Percentiles rank a stretch among this genome's conserved stretches.
These are phyloP conservation scores for Hypoxylon sp. DNA, from an alignment of 2,329 filamentous ascomycete genomes.

Conservation along the genomic window DNA sequence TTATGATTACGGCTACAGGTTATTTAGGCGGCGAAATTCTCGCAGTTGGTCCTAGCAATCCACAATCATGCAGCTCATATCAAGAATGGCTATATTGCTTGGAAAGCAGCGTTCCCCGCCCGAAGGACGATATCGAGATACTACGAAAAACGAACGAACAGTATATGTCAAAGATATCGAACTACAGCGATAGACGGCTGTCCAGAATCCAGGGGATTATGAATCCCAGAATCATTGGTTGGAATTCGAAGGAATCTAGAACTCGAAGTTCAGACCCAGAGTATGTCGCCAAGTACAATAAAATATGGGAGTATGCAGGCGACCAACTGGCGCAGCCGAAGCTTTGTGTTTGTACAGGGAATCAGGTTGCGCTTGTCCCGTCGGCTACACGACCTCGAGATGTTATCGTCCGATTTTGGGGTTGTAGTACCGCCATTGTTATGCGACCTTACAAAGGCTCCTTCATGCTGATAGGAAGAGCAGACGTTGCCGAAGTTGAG, in stretches of 20 bases:
- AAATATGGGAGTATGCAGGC: not conserved
- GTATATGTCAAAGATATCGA: conserved; percentile 15
- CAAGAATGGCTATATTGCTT: conserved; percentile 11
- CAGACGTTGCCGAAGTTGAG: not conserved
- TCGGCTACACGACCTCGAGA: conserved; percentile 12
- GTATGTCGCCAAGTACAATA: conserved; percentile 5
- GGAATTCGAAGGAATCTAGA: not conserved
- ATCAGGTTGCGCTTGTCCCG: conserved; percentile 22
- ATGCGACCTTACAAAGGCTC: conserved; percentile 16
- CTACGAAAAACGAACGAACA: conserved; percentile 10
- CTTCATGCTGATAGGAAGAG: conserved; percentile 15
- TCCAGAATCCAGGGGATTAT: conserved; percentile 10
- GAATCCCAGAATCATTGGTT: not conserved
- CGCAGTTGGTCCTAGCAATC: not conserved
- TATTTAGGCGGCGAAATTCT: conserved; percentile 21
- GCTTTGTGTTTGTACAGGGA: conserved; percentile 18
- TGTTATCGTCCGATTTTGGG: conserved; percentile 23
- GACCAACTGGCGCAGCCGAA: not conserved
- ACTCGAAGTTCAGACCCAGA: not conserved
- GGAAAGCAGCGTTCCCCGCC: not conserved
- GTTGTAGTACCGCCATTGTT: conserved; percentile 16
- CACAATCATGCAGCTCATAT: conserved; percentile 2
- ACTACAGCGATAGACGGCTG: conserved; percentile 4
- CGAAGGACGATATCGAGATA: not conserved
- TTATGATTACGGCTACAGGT: conserved; percentile 19